A percentile compares a stretch with the other conserved stretches of the same genome.
Conservation (phyloP, 306 rosid species). For the Pyrus communis region DNA sequence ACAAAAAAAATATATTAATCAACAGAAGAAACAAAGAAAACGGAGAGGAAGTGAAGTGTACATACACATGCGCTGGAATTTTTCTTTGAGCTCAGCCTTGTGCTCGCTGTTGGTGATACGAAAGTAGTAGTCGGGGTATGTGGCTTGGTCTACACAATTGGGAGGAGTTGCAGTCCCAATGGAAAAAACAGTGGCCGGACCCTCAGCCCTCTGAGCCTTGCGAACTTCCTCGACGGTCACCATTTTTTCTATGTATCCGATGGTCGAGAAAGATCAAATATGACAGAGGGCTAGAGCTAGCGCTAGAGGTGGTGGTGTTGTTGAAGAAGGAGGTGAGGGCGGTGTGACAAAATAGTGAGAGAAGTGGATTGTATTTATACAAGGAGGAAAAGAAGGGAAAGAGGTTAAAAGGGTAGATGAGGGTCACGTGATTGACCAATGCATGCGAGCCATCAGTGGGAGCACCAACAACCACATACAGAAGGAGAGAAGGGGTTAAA, state of each 20-base stretch:
- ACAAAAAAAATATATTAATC: neutral
- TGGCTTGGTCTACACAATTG: constrained; percentile 8
- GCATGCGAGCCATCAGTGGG: too few relatives aligned
- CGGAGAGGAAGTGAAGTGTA: neutral
- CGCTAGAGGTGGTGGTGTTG: too few relatives aligned
- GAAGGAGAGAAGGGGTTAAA: too few relatives aligned
- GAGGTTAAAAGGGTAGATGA: too few relatives aligned
- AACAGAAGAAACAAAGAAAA: neutral
- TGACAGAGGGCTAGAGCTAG: too few relatives aligned
- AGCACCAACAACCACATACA: too few relatives aligned
- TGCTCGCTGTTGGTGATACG: constrained; percentile 24
- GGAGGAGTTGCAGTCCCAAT: constrained; percentile 30
- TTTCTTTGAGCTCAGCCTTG: constrained; percentile 25
- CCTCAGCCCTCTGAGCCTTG: constrained; percentile 16
- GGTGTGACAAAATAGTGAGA: too few relatives aligned
- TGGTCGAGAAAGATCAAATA: neutral
- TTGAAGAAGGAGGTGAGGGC: too few relatives aligned
- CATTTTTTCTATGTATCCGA: neutral
- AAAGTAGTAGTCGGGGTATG: constrained; percentile 27
- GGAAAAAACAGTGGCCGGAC: constrained; percentile 21
- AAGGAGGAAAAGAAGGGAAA: too few relatives aligned
- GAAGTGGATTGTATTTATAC: too few relatives aligned
- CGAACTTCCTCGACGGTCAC: constrained; percentile 17
- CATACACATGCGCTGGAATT: constrained; percentile 31
- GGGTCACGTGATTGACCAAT: too few relatives aligned